Conservation (phyloP, 805 yeast genomes). For the Candida railenensis region DNA sequence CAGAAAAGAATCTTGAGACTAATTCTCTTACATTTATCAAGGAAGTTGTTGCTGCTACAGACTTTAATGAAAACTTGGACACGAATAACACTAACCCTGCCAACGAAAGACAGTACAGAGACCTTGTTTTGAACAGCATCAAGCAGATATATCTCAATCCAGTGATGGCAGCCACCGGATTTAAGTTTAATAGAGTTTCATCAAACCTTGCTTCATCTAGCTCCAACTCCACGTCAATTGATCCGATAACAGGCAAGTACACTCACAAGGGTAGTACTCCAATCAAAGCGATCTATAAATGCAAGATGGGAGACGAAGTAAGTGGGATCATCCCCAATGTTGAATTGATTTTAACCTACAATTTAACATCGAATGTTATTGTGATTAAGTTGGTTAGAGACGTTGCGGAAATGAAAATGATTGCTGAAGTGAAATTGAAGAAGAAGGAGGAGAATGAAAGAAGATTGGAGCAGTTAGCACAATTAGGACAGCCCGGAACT, state of each 20-base stretch:
- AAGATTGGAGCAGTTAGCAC: conserved; percentile 7
- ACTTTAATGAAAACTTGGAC: conserved; percentile 20
- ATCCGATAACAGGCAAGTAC: conserved; percentile 8
- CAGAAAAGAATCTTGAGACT: conserved; percentile 8
- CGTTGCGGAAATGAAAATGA: neutral
- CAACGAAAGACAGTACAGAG: conserved; percentile 35
- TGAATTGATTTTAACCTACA: conserved; percentile 14
- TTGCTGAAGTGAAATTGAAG: conserved; percentile 5
- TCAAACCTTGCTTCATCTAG: conserved; percentile 20
- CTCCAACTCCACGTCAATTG: conserved; percentile 16
- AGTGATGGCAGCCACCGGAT: conserved; percentile 32
- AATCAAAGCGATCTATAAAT: conserved; percentile 22
- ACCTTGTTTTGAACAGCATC: conserved; percentile 31
- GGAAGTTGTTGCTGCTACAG: conserved; percentile 16
- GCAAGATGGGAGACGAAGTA: conserved; percentile 14
- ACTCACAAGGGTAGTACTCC: conserved; percentile 18
- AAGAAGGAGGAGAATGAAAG: conserved; percentile 16
- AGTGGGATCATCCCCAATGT: neutral
- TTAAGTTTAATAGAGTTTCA: conserved; percentile 27
- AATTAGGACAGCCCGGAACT: conserved; percentile 3
- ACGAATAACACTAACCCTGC: conserved; percentile 18
- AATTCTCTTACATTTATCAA: conserved; percentile 18
- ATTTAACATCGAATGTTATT: conserved; percentile 13
- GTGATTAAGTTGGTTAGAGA: conserved; percentile 10
- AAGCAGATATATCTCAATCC: conserved; percentile 39